Percentiles rank a stretch among this genome's conserved stretches.
Evolutionary conservation across 2,329 filamentous ascomycete species (phyloP).

Genomic region (Aspergillus pseudoglaucus): DNA sequence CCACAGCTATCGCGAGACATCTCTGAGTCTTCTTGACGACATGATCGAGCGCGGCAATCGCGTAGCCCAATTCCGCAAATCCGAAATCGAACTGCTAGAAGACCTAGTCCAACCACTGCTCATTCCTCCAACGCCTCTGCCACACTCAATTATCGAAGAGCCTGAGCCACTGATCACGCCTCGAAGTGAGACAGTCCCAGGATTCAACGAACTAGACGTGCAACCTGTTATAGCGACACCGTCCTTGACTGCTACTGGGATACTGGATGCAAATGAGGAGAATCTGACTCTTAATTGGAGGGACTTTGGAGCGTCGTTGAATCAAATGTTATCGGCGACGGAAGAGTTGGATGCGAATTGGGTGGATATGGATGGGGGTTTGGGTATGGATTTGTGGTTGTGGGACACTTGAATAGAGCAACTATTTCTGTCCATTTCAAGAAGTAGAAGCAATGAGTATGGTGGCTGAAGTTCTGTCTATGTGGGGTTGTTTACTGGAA

Average conservation of each 20-base stretch:
- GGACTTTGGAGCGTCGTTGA: slow-evolving; percentile 14
- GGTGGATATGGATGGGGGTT: slow-evolving; percentile 9
- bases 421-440: too few species aligned
- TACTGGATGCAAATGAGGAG: slow-evolving; percentile 5
- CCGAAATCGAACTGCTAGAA: slow-evolving; percentile 15
- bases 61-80: slow-evolving; percentile 16
- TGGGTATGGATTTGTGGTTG: slow-evolving; percentile 14
- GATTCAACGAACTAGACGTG: not conserved
- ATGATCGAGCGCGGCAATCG: slow-evolving; percentile 15
- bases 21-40: slow-evolving; percentile 11
- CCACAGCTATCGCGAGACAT: slow-evolving; percentile 35
- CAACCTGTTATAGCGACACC: not conserved
- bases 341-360: slow-evolving; percentile 14
- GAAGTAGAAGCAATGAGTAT: too few species aligned
- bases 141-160: not conserved
- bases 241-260: not conserved
- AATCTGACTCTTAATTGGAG: slow-evolving; percentile 13
- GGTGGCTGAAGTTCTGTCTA: too few species aligned
- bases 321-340: slow-evolving; percentile 16
- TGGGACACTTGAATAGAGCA: slow-evolving; percentile 7
- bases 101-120: slow-evolving; percentile 11
- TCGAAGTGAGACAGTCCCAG: not conserved
- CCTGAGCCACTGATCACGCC: not conserved
- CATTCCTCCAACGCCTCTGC: not conserved
- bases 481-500: too few species aligned